Conservation (phyloP, 169 alveolate species). For the Besnoitia besnoiti region DNA sequence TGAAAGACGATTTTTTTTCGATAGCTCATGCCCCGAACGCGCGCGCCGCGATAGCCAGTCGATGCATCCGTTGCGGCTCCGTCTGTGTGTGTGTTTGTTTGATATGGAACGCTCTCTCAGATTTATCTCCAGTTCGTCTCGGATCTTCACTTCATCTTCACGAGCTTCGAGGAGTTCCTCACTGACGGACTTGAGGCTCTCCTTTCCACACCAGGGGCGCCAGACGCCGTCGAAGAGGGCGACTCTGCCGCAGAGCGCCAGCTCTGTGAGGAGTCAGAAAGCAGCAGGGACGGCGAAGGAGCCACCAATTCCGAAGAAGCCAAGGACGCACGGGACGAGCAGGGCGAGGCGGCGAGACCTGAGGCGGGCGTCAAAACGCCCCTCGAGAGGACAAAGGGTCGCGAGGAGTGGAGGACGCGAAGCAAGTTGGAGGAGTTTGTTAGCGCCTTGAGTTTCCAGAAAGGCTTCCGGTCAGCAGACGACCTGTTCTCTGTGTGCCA, state of each 20-base stretch:
- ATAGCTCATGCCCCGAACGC: too few species aligned
- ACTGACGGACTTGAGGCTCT: constrained; percentile 9
- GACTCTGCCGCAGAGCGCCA: background rate
- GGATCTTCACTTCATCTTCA: constrained; percentile 14
- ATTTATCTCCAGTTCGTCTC: background rate
- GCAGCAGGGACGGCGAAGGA: too few species aligned
- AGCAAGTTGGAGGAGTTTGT: background rate
- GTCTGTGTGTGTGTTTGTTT: too few species aligned
- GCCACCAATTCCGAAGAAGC: too few species aligned
- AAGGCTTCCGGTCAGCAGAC: background rate
- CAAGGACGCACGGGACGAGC: background rate
- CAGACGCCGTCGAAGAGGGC: background rate
- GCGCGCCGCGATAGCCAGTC: too few species aligned
- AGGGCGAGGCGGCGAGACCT: background rate
- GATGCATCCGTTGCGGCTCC: too few species aligned
- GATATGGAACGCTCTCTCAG: too few species aligned
- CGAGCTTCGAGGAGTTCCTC: background rate
- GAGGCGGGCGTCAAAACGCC: too few species aligned
- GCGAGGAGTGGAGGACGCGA: background rate
- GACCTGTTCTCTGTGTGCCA: background rate
- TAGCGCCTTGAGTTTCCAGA: constrained; percentile 1
- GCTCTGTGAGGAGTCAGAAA: too few species aligned
- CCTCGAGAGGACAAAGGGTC: background rate
- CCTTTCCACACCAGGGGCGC: background rate
- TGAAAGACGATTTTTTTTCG: too few species aligned